A percentile compares a stretch with the other conserved stretches of the same genome.
Conservation (phyloP, 2,329 filamentous ascomycete genomes). For the Ophiostoma quercus region DNA sequence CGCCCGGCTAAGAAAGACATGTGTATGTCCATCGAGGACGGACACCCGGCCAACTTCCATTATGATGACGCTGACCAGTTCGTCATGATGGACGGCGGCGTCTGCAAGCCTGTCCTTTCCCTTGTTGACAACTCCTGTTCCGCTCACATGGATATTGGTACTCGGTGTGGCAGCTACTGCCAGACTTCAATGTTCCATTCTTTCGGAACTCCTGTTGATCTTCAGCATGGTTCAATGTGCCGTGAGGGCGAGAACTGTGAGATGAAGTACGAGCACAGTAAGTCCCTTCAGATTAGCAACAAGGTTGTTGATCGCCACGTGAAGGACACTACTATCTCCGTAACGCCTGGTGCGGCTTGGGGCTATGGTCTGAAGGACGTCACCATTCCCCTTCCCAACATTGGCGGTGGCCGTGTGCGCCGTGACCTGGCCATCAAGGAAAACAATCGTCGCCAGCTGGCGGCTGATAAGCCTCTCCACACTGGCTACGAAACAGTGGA, state of each 20-base stretch:
- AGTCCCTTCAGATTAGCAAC: slow-evolving; percentile 23
- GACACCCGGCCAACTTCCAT: slow-evolving; percentile 23
- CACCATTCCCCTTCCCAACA: not conserved
- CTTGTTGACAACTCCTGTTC: slow-evolving; percentile 20
- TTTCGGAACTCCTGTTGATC: slow-evolving; percentile 18
- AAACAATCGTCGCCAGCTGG: not conserved
- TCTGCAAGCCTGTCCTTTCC: slow-evolving; percentile 18
- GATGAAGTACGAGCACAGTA: slow-evolving; percentile 19
- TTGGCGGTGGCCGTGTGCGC: not conserved
- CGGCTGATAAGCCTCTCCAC: not conserved
- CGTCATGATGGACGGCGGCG: slow-evolving; percentile 17
- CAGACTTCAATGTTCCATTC: slow-evolving; percentile 21
- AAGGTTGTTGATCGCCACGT: slow-evolving; percentile 24
- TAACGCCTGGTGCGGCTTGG: slow-evolving; percentile 18
- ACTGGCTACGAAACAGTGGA: not conserved
- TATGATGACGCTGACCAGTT: slow-evolving; percentile 25
- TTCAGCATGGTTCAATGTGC: slow-evolving; percentile 25
- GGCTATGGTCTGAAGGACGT: slow-evolving; percentile 13
- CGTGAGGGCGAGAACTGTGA: slow-evolving; percentile 24
- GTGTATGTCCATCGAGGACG: slow-evolving; percentile 23
- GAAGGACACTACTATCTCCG: slow-evolving; percentile 10
- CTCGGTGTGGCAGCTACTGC: slow-evolving; percentile 22
- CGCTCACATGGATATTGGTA: slow-evolving; percentile 23
- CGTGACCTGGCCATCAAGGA: not conserved
- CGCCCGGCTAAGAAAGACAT: not conserved